Evolutionary conservation across 2,329 filamentous ascomycete genomes (phyloP), one percentile per base, ranked within the genome.

Genomic region (Elsinoe australis): DNA sequence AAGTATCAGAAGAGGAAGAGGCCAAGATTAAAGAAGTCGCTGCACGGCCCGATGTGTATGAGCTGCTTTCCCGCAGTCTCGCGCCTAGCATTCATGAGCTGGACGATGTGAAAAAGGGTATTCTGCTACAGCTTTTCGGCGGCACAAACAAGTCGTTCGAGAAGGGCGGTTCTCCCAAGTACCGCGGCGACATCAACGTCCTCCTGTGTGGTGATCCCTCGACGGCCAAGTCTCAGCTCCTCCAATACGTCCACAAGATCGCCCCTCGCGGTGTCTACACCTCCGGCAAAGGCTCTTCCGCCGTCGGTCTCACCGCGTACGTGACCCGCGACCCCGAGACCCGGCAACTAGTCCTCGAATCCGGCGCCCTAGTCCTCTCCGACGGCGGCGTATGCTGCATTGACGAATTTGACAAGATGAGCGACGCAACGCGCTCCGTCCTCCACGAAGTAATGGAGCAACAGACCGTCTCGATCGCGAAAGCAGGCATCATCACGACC

Each of bases 31-130:
- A 79, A 59, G 80, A 78, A 51, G 92, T 85, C 8, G 86, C 85
- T 8, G 75, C 78, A 24, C 80, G 92, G 47, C 73, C 82, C 1
- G 92, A 98, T 64, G 82, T 98, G 47, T 98, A 98, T 64, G 89
- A 98, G 17, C 77, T 98, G 18, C 78, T 98, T 3, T 78, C 92
- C 14, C 80, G 90, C 29, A 96, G 90, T 1, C 73, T 98, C 21
- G 92, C 92, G 2, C 92, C 92, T 10, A 95, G 89, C 51, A 84
- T 98, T 60, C 95, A 94, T 69, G 92, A 98, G 67, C 85, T 94
- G 82, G 92, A 98, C 57, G 92, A 98, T 60, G 88, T 96, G 39
- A 98, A 98, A 74, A 98, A 98, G 69, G 92, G 92, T 8, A 95
- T 98, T 53, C 73, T 98, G 8, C 80, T 98, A 3, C 92, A 98